A percentile compares a stretch with the other conserved stretches of the same genome.
phyloP scores from a whole-genome alignment of 352 stramenopile species.

The Phytophthora parvispora region DNA sequence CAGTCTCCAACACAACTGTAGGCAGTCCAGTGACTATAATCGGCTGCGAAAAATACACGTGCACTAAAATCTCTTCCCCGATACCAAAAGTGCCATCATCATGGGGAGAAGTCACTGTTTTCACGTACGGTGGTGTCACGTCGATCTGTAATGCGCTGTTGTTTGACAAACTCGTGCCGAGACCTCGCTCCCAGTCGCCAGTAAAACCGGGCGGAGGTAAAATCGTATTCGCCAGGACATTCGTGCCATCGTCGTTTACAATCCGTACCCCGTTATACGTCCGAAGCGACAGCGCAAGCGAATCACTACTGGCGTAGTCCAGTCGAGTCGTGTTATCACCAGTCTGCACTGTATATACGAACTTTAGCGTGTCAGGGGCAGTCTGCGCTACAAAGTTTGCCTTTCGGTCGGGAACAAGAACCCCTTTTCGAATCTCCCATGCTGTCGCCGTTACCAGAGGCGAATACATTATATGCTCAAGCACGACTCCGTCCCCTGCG shows the following conservation, averaged over 20 bases:
- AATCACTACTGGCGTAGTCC: slow-evolving; percentile 79
- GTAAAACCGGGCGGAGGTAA: slow-evolving; percentile 58
- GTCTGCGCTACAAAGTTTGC: slow-evolving; percentile 44
- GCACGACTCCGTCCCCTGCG: slow-evolving; percentile 43
- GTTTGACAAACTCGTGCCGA: slow-evolving; percentile 67
- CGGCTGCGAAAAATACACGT: slow-evolving; percentile 77
- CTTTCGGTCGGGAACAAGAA: slow-evolving; percentile 43
- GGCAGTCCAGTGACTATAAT: slow-evolving; percentile 67
- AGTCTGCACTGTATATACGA: slow-evolving; percentile 67
- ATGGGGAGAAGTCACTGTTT: slow-evolving; percentile 63
- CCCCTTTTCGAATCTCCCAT: slow-evolving; percentile 77
- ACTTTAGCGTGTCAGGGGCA: slow-evolving; percentile 57
- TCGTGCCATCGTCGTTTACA: slow-evolving; percentile 44
- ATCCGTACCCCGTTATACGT: slow-evolving; percentile 33
- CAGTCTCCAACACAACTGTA: slow-evolving; percentile 75
- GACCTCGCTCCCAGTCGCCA: slow-evolving; percentile 70
- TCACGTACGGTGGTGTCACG: slow-evolving; percentile 56
- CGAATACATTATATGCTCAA: slow-evolving; percentile 55
- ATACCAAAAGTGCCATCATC: slow-evolving; percentile 77
- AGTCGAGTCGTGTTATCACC: slow-evolving; percentile 69
- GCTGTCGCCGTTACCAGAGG: slow-evolving; percentile 53
- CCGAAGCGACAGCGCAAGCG: slow-evolving; percentile 53
- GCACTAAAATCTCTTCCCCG: slow-evolving; percentile 74
- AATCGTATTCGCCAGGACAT: slow-evolving; percentile 44
- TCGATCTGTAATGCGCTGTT: slow-evolving; percentile 66